A percentile compares a stretch with the other conserved stretches of the same genome.
Evolutionary conservation across 78 protist species (phyloP).

Genomic region (Dictyostelium capitatum): DNA sequence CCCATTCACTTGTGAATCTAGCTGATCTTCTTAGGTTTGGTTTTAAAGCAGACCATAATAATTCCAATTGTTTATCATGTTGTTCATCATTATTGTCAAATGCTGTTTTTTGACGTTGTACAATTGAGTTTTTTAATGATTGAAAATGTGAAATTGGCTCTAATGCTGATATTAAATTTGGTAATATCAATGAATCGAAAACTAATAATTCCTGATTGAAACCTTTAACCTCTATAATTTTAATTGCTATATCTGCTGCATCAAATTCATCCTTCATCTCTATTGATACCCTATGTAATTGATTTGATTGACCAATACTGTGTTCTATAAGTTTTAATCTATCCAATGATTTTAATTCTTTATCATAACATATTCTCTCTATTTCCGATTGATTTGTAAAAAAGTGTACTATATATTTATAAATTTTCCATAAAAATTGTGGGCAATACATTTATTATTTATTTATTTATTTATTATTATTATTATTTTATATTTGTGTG

Average conservation of each 20-base stretch:
- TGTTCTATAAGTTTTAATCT: conserved; percentile 17
- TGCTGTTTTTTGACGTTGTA: neutral
- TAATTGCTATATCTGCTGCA: conserved; percentile 27
- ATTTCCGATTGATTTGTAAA: conserved; percentile 42
- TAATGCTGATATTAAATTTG: conserved; percentile 62
- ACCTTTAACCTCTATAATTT: conserved; percentile 14
- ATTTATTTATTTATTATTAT: neutral
- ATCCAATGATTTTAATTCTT: neutral
- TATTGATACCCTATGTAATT: neutral
- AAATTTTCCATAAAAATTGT: conserved; percentile 27
- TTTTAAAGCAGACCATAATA: conserved; percentile 23
- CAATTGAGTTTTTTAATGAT: conserved; percentile 19
- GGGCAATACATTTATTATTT: neutral
- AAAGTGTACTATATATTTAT: conserved; percentile 47
- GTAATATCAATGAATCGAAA: conserved; percentile 61
- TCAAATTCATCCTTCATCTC: conserved; percentile 18
- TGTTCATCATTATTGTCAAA: conserved; percentile 9
- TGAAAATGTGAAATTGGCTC: conserved; percentile 35
- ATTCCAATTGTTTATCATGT: conserved; percentile 42
- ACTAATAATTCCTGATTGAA: conserved; percentile 17
- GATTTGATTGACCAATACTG: neutral
- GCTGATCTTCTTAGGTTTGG: conserved; percentile 40
- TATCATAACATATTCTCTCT: conserved; percentile 53
- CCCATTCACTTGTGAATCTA: conserved; percentile 61
- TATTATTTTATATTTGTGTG: neutral